phyloP scores from a whole-genome alignment of 768 basidiomycete species.

The Agaricus bisporus region DNA sequence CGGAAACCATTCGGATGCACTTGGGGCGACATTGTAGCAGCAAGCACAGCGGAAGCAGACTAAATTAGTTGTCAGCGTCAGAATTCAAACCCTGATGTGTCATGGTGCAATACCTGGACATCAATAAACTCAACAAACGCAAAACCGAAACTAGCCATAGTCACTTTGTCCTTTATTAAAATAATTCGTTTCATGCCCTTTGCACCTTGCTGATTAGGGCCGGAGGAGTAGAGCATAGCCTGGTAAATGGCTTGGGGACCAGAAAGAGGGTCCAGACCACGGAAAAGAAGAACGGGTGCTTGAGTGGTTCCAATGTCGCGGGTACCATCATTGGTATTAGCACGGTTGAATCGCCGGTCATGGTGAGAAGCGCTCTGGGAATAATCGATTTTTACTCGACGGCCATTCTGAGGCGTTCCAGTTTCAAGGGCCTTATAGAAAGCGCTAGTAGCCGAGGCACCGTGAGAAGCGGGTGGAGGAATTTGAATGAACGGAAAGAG shows the following conservation, averaged over 20 bases:
- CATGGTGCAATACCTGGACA: constrained; percentile 63
- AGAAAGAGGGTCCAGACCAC: constrained; percentile 84
- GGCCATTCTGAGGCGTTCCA: constrained; percentile 67
- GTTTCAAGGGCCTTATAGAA: constrained; percentile 74
- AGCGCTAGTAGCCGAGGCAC: constrained; percentile 64
- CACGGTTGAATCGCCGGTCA: constrained; percentile 54
- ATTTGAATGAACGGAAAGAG: constrained; percentile 89
- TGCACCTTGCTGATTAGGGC: constrained; percentile 69
- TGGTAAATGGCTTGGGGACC: constrained; percentile 84
- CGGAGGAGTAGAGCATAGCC: constrained; percentile 78
- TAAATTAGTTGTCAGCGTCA: constrained; percentile 24
- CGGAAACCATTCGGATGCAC: constrained; percentile 91
- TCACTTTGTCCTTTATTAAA: constrained; percentile 83
- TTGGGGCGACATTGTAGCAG: constrained; percentile 80
- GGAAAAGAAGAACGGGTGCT: constrained; percentile 78
- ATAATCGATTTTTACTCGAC: constrained; percentile 93
- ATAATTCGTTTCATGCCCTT: constrained; percentile 86
- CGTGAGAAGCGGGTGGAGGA: constrained; percentile 86
- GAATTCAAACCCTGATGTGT: constrained; percentile 8
- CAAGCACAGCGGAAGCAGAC: constrained; percentile 80
- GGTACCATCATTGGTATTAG: constrained; percentile 86
- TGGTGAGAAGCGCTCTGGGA: constrained; percentile 78
- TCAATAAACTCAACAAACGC: constrained; percentile 92
- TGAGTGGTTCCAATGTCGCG: constrained; percentile 90
- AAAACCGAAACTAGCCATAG: constrained; percentile 87